phyloP scores from a whole-genome alignment of 768 basidiomycete species.

The Leccinum subtestaceum region DNA sequence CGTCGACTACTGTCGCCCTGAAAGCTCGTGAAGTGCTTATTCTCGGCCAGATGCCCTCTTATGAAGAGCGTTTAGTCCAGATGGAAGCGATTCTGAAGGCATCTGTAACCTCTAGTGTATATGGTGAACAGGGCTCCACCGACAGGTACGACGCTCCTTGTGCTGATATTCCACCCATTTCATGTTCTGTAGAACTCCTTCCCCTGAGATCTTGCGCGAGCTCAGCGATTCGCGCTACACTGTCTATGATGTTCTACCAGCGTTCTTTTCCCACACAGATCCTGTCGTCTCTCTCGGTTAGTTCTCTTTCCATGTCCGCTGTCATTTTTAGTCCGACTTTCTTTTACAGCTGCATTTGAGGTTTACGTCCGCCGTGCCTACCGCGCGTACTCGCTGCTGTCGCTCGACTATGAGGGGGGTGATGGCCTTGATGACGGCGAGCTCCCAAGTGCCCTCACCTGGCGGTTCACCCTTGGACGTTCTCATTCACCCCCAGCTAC shows the following conservation, averaged over 20 bases:
- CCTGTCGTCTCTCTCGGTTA: conserved; percentile 79
- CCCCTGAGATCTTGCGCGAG: conserved; percentile 84
- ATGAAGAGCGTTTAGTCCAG: conserved; percentile 89
- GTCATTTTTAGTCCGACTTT: neutral
- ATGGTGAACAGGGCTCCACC: conserved; percentile 75
- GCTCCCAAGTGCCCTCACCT: conserved; percentile 74
- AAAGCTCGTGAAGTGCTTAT: conserved; percentile 98
- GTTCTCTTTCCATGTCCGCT: conserved; percentile 23
- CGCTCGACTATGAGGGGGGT: conserved; percentile 93
- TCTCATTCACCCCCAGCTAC: conserved; percentile 85
- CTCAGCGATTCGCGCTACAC: conserved; percentile 95
- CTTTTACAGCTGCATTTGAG: conserved; percentile 77
- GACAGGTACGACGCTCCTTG: conserved; percentile 45
- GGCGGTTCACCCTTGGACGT: conserved; percentile 94
- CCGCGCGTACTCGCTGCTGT: conserved; percentile 86
- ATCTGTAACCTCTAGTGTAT: conserved; percentile 82
- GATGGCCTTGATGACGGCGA: conserved; percentile 83
- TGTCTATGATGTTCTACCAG: conserved; percentile 93
- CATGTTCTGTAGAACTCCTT: conserved; percentile 59
- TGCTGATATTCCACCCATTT: neutral
- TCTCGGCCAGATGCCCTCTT: conserved; percentile 93
- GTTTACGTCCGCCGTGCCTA: conserved; percentile 96
- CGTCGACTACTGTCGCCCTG: conserved; percentile 86
- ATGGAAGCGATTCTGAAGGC: conserved; percentile 93
- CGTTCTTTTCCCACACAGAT: conserved; percentile 90